Evolutionary conservation across 805 yeast species (phyloP).

Genomic region (Saturnispora silvae): DNA sequence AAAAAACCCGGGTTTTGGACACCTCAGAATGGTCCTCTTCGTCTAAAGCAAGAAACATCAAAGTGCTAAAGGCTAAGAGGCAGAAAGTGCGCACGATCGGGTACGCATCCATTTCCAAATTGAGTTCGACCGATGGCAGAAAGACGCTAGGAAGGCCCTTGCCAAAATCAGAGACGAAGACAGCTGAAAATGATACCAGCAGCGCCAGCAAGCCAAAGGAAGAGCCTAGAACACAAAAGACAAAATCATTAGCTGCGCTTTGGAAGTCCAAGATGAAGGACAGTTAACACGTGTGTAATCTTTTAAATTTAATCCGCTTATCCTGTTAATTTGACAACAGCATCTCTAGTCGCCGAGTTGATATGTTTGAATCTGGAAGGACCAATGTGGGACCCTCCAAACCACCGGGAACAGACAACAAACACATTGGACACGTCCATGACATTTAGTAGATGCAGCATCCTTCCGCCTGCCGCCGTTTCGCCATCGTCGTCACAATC

Average conservation of each 20-base stretch:
- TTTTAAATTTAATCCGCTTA: slow-evolving; percentile 16
- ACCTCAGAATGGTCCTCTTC: slow-evolving; percentile 43
- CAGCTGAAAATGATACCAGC: neutral
- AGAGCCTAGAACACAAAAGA: slow-evolving; percentile 12
- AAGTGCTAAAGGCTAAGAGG: slow-evolving; percentile 13
- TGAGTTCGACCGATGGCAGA: slow-evolving; percentile 6
- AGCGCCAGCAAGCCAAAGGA: neutral
- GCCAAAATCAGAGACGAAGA: neutral
- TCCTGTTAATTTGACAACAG: slow-evolving; percentile 44
- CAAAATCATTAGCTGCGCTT: slow-evolving; percentile 9
- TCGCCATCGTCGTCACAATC: slow-evolving; percentile 98
- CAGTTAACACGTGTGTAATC: slow-evolving; percentile 21
- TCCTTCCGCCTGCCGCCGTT: slow-evolving; percentile 85
- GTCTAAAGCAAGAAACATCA: slow-evolving; percentile 19
- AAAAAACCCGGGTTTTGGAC: slow-evolving; percentile 28
- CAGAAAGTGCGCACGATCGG: slow-evolving; percentile 20
- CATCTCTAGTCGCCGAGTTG: slow-evolving; percentile 80
- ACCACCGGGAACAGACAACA: slow-evolving; percentile 87
- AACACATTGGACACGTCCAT: slow-evolving; percentile 79
- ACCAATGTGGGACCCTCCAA: slow-evolving; percentile 83
- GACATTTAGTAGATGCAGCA: slow-evolving; percentile 61
- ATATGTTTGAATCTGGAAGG: slow-evolving; percentile 93
- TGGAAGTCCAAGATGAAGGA: slow-evolving; percentile 12
- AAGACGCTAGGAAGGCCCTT: neutral
- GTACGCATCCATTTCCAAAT: slow-evolving; percentile 17